Conservation (phyloP, 2,329 filamentous ascomycete species). For the Aurifilum marmelostoma region DNA sequence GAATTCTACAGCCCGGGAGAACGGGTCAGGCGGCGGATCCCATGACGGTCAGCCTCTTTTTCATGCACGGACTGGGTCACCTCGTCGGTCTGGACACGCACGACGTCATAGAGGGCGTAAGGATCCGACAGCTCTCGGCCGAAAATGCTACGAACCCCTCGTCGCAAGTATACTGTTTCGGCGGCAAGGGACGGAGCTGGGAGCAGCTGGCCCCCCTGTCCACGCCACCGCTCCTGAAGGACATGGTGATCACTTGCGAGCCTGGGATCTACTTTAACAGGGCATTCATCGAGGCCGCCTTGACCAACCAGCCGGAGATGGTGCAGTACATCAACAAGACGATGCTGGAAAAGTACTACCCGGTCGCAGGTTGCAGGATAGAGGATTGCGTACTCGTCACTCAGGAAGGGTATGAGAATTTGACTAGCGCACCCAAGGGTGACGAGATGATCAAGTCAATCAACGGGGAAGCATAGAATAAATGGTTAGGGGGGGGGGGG, state of each 20-base stretch:
- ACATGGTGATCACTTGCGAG: constrained; percentile 79
- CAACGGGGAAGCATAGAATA: constrained; percentile 40
- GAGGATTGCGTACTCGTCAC: constrained; percentile 90
- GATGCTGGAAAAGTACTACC: constrained; percentile 70
- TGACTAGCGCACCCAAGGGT: constrained; percentile 79
- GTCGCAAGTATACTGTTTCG: constrained; percentile 12
- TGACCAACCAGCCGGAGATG: constrained; percentile 62
- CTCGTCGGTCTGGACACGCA: constrained; percentile 55
- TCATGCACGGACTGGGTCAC: constrained; percentile 78
- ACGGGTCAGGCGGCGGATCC: constrained; percentile 56
- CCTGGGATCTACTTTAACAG: constrained; percentile 64
- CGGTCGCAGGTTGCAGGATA: constrained; percentile 86
- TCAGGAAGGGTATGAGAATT: constrained; percentile 76
- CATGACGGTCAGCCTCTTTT: constrained; percentile 64
- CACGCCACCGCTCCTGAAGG: constrained; percentile 49
- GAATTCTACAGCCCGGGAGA: constrained; percentile 67
- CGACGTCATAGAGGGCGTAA: constrained; percentile 32
- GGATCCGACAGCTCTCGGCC: constrained; percentile 12
- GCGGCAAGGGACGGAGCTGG: constrained; percentile 17
- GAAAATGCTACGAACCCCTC: background rate
- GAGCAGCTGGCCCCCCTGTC: constrained; percentile 40
- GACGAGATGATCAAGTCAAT: constrained; percentile 69
- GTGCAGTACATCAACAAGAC: constrained; percentile 66
- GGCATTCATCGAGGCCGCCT: constrained; percentile 72
- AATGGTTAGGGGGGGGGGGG: too few relatives aligned